Percentiles rank a stretch among this genome's conserved stretches.
Conservation (phyloP, 2,329 filamentous ascomycete genomes). For the Chalaropsis ovoidea region DNA sequence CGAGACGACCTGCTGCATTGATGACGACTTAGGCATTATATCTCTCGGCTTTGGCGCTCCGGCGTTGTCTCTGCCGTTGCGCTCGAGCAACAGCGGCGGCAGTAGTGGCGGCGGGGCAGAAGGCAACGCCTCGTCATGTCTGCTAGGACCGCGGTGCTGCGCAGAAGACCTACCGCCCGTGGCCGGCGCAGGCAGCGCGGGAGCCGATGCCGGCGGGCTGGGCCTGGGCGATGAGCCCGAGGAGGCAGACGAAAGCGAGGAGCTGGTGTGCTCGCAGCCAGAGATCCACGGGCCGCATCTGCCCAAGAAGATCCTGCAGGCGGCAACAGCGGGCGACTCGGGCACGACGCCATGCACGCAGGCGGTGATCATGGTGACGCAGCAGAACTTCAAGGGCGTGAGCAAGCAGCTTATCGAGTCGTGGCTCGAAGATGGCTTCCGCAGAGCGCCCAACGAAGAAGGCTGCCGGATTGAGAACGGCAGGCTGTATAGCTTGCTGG, state of each 20-base stretch:
- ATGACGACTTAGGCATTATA: slow-evolving; percentile 12
- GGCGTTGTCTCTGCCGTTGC: not conserved
- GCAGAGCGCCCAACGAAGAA: slow-evolving; percentile 27
- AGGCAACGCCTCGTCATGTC: slow-evolving; percentile 12
- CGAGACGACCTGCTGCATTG: not conserved
- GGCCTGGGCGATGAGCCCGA: not conserved
- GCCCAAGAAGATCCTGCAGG: slow-evolving; percentile 12
- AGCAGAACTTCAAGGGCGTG: slow-evolving; percentile 31
- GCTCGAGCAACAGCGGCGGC: not conserved
- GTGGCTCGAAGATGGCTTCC: slow-evolving; percentile 30
- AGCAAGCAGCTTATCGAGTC: slow-evolving; percentile 26
- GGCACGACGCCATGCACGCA: slow-evolving; percentile 32
- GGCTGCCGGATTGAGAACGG: slow-evolving; percentile 31
- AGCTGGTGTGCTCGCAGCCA: slow-evolving; percentile 15
- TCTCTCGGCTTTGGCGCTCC: not conserved
- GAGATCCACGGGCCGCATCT: slow-evolving; percentile 19
- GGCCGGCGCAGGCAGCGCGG: not conserved
- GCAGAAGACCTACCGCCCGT: slow-evolving; percentile 20
- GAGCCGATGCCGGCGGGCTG: not conserved
- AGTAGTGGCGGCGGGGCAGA: not conserved
- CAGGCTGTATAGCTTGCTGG: slow-evolving; percentile 29
- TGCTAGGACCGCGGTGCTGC: slow-evolving; percentile 24
- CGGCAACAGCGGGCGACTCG: not conserved
- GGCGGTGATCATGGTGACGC: slow-evolving; percentile 31
- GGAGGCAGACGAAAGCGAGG: slow-evolving; percentile 12